Conservation (phyloP, 1,284 basidiomycete species). For the Leccinum ponderosum region DNA sequence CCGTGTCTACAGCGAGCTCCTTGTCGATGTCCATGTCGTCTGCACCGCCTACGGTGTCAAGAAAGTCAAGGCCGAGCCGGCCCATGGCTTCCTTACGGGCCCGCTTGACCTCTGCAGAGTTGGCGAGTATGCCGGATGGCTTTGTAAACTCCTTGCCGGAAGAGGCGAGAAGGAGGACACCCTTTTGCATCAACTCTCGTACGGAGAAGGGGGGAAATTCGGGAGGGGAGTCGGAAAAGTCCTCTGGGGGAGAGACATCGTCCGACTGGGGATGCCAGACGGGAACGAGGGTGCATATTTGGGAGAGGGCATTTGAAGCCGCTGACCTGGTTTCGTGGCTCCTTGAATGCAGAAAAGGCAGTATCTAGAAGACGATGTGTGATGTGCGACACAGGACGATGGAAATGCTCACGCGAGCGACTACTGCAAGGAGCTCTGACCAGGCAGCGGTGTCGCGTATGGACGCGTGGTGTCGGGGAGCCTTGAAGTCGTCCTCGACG, state of each 20-base stretch:
- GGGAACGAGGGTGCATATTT: slow-evolving; percentile 83
- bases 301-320: slow-evolving; percentile 81
- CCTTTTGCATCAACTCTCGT: slow-evolving; percentile 70
- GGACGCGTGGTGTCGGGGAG: slow-evolving; percentile 58
- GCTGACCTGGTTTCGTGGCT: slow-evolving; percentile 86
- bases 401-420: slow-evolving; percentile 61
- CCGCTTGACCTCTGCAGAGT: slow-evolving; percentile 72
- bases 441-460: slow-evolving; percentile 69
- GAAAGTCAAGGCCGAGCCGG: slow-evolving; percentile 79
- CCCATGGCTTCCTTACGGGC: slow-evolving; percentile 83
- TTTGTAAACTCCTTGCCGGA: slow-evolving; percentile 86
- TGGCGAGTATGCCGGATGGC: slow-evolving; percentile 67
- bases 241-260: slow-evolving; percentile 15
- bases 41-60: slow-evolving; percentile 62
- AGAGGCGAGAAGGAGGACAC: slow-evolving; percentile 79
- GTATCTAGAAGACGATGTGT: slow-evolving; percentile 51
- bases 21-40: slow-evolving; percentile 83
- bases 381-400: neutral
- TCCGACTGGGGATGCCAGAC: slow-evolving; percentile 67
- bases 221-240: slow-evolving; percentile 40
- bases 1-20: slow-evolving; percentile 66
- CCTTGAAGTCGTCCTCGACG: slow-evolving; percentile 76
- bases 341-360: slow-evolving; percentile 87
- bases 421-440: slow-evolving; percentile 81
- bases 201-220: slow-evolving; percentile 76